Percentiles rank a stretch among this genome's conserved stretches.
phyloP scores from a whole-genome alignment of 331 rosid genomes.

The Pyrus hybrid region DNA sequence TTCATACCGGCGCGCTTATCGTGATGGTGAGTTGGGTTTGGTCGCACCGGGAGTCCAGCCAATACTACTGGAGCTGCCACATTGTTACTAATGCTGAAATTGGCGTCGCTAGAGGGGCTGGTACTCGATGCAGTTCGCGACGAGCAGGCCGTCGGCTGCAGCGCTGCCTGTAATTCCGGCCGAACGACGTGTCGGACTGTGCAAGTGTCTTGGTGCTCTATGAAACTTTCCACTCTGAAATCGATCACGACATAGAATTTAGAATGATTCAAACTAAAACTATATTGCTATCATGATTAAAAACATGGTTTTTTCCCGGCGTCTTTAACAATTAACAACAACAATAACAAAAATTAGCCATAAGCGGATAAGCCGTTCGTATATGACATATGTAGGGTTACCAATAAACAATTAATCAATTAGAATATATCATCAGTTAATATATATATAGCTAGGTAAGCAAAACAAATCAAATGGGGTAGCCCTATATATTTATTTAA shows the following conservation, averaged over 20 bases:
- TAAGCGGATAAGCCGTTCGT: neutral
- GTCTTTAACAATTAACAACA: too few relatives aligned
- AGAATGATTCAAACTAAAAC: constrained; percentile 8
- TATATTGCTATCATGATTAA: neutral
- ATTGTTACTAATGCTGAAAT: constrained; percentile 22
- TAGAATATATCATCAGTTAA: neutral
- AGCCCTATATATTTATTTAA: neutral
- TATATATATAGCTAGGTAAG: neutral
- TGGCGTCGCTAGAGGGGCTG: constrained; percentile 55
- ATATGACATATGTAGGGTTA: constrained; percentile 13
- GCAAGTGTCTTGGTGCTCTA: constrained; percentile 96
- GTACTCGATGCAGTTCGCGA: constrained; percentile 65
- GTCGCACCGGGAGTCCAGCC: constrained; percentile 31
- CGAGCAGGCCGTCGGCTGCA: constrained; percentile 37
- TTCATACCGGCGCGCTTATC: neutral
- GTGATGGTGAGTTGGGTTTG: constrained; percentile 18
- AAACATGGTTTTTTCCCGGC: neutral
- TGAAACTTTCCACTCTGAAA: constrained; percentile 94
- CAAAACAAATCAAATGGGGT: neutral
- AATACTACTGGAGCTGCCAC: constrained; percentile 9
- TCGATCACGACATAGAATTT: neutral
- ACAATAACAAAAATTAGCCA: neutral
- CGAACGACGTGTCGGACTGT: constrained; percentile 34
- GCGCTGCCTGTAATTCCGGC: constrained; percentile 37
- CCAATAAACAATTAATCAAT: constrained; percentile 4